Percentiles rank a stretch among this genome's conserved stretches.
Conservation (phyloP, 495 filamentous ascomycete genomes). For the Podospora fimiseda region DNA sequence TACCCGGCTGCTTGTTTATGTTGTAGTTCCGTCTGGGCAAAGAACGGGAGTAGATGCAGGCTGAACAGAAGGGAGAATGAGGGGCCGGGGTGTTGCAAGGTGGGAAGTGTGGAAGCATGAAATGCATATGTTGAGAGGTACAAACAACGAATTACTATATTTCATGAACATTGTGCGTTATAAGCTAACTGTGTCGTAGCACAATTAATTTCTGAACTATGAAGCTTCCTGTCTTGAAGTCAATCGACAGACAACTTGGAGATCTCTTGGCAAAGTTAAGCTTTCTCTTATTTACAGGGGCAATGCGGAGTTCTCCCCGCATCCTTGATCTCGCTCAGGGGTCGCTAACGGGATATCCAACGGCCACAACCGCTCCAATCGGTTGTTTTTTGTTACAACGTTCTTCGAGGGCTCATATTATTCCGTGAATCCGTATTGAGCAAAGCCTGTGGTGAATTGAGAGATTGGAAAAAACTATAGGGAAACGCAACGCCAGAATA, state of each 20-base stretch:
- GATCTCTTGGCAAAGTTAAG: not conserved
- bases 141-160: too few species aligned
- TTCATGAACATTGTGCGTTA: too few species aligned
- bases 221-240: not conserved
- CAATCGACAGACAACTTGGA: not conserved
- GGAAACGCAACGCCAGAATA: too few species aligned
- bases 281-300: not conserved
- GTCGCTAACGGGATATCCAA: not conserved
- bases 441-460: not conserved
- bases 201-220: too few species aligned
- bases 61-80: not conserved
- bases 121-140: too few species aligned
- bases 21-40: conserved; percentile 8
- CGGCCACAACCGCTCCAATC: conserved; percentile 5
- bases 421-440: not conserved
- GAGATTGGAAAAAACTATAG: not conserved
- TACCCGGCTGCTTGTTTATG: not conserved
- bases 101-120: too few species aligned
- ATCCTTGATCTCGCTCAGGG: not conserved
- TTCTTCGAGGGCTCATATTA: not conserved
- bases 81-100: too few species aligned
- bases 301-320: not conserved
- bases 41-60: not conserved
- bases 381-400: not conserved
- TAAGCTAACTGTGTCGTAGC: too few species aligned